phyloP scores from a whole-genome alignment of 2,329 filamentous ascomycete genomes.

The Arthroderma uncinatum region DNA sequence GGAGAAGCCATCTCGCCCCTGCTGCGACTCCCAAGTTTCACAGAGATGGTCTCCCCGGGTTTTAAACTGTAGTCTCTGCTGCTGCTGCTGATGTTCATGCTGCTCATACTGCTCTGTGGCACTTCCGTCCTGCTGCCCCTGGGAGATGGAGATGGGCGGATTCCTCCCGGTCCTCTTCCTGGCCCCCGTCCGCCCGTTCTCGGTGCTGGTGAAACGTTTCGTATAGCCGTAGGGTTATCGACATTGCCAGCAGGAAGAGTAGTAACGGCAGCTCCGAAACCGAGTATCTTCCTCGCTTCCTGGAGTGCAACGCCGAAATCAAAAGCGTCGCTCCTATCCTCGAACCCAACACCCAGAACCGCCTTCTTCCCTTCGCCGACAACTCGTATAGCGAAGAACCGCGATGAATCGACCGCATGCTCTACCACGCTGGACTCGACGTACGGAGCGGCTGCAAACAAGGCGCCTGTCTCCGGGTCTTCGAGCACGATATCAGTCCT shows the following conservation, averaged over 20 bases:
- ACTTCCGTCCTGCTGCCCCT: not conserved
- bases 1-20: conserved; percentile 22
- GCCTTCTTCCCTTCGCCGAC: conserved; percentile 69
- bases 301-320: conserved; percentile 73
- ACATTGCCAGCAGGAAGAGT: not conserved
- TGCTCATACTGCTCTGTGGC: not conserved
- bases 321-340: conserved; percentile 75
- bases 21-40: conserved; percentile 53
- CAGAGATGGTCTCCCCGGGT: conserved; percentile 78
- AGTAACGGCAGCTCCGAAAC: conserved; percentile 32
- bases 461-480: conserved; percentile 57
- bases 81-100: not conserved
- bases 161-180: conserved; percentile 18
- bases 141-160: not conserved
- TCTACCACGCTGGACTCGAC: conserved; percentile 55
- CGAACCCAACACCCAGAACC: conserved; percentile 72
- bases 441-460: conserved; percentile 80
- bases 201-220: not conserved
- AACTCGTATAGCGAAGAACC: conserved; percentile 77
- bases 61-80: conserved; percentile 69
- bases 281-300: conserved; percentile 61
- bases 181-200: conserved; percentile 1
- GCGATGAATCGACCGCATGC: conserved; percentile 63
- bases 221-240: not conserved
- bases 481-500: conserved; percentile 70